Evolutionary conservation across 371 early-diverging fungal genomes (phyloP), one percentile per base, ranked within the genome.

Genomic region (Mucor sp.): DNA sequence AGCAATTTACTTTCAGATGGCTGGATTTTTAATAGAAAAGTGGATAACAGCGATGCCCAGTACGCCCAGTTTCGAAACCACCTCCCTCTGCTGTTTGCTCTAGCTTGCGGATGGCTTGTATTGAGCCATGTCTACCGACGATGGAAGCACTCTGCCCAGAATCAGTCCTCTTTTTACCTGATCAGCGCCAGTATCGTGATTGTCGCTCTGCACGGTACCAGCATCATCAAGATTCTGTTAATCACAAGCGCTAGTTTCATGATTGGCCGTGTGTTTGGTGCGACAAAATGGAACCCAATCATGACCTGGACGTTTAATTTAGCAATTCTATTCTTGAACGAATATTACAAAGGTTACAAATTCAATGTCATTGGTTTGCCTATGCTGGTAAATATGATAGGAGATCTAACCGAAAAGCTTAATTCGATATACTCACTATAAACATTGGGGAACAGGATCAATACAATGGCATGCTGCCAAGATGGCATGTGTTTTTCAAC

Each of bases 401-500:
- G 27, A 27, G 27, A 53, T 50, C 50, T 50, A 50, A 50, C 8
- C 12, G 27, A 27, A 53, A 53, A 27, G 53, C 23, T 27, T 9
- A 6, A 21, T 9, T 21, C 21, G 21, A 21, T 19, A 47, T 47
- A 47, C 47, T 47, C 21, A 47, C 47, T 21, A 47, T 21, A 19
- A 19, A 19, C 8, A 6, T 4, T 44, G n/a, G 19, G 19, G 3
- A 47, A 15, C 3, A 57, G 57, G 57, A 57, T 33, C 32, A 57
- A 19, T 57, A 57, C 21, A 63, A 68, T 6, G 93, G 94, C 1
- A 61, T 92, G 30, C 70, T 88, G 63, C 75, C 84, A 9, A 86
- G 97, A 28, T 98, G 99, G 99, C 87, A 93, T 69, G 84, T 94
- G 39, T 85, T 90, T 5, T 97, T 96, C 81, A 98, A 97, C 71